phyloP scores from a whole-genome alignment of 768 basidiomycete genomes.

The Omphalotus guepiniiformis region DNA sequence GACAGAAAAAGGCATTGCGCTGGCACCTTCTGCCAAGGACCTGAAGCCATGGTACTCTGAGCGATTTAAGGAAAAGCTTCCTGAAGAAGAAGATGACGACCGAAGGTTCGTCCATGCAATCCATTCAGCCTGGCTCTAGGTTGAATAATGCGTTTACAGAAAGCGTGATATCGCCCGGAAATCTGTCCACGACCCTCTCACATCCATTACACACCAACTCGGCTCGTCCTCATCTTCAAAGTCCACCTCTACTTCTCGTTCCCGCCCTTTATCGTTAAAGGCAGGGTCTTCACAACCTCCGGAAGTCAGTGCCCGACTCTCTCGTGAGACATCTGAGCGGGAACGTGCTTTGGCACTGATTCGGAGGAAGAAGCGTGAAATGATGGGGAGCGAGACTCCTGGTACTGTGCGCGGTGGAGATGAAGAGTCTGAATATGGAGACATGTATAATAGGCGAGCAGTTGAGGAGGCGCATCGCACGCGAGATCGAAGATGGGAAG shows the following conservation, averaged over 20 bases:
- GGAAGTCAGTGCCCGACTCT: constrained; percentile 53
- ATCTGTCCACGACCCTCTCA: constrained; percentile 64
- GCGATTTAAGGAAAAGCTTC: constrained; percentile 17
- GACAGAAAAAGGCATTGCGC: constrained; percentile 65
- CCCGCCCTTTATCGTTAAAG: constrained; percentile 13
- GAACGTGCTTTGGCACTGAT: constrained; percentile 73
- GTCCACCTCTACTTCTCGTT: constrained; percentile 20
- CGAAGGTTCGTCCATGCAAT: constrained; percentile 32
- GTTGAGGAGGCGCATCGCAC: constrained; percentile 69
- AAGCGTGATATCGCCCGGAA: constrained; percentile 62
- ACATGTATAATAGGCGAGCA: constrained; percentile 65
- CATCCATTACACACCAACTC: constrained; percentile 66
- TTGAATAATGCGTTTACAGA: constrained; percentile 29
- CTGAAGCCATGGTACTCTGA: constrained; percentile 77
- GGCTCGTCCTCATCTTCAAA: constrained; percentile 34
- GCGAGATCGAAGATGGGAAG: constrained; percentile 10
- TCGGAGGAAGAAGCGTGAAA: constrained; percentile 58
- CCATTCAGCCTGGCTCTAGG: background rate
- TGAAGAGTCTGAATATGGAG: constrained; percentile 50
- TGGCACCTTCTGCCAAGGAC: constrained; percentile 74
- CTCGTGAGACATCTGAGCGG: constrained; percentile 73
- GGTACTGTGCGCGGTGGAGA: constrained; percentile 56
- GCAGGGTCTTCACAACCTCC: constrained; percentile 26
- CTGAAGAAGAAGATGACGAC: constrained; percentile 29
- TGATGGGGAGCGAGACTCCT: constrained; percentile 63